Conservation (phyloP, 106 monocot species). For the Allium sativum region DNA sequence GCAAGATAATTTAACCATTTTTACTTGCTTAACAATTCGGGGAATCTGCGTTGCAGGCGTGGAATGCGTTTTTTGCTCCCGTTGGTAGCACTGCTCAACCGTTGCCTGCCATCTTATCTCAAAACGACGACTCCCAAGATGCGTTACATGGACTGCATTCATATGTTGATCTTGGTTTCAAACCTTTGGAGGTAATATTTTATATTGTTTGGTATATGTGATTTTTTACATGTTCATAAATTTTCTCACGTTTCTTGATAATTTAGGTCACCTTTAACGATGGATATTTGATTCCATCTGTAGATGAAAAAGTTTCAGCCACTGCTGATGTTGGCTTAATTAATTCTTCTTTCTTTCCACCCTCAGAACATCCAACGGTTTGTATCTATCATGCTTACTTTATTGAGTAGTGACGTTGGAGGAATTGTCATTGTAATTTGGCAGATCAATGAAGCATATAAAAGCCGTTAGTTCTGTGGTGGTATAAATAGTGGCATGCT, state of each 20-base stretch:
- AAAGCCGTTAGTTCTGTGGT: too few relatives aligned
- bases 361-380: conserved; percentile 14
- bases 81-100: conserved; percentile 11
- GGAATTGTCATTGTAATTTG: too few relatives aligned
- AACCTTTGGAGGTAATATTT: conserved; percentile 14
- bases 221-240: too few relatives aligned
- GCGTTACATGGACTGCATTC: conserved; percentile 4
- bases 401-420: too few relatives aligned
- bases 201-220: neutral
- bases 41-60: conserved; percentile 14
- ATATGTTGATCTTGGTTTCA: conserved; percentile 12
- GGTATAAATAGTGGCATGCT: too few relatives aligned
- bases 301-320: conserved; percentile 7
- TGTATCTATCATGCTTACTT: neutral
- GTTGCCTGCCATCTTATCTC: conserved; percentile 11
- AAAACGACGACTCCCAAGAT: conserved; percentile 11
- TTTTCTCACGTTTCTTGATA: too few relatives aligned
- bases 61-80: conserved; percentile 43
- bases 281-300: conserved; percentile 11
- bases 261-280: conserved; percentile 21
- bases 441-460: too few relatives aligned
- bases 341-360: conserved; percentile 7
- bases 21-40: neutral
- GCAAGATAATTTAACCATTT: neutral
- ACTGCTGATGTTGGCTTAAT: neutral